Base-by-base conservation (phyloP, 805 yeast species). In the Diddensiella transvaalensis region DNA sequence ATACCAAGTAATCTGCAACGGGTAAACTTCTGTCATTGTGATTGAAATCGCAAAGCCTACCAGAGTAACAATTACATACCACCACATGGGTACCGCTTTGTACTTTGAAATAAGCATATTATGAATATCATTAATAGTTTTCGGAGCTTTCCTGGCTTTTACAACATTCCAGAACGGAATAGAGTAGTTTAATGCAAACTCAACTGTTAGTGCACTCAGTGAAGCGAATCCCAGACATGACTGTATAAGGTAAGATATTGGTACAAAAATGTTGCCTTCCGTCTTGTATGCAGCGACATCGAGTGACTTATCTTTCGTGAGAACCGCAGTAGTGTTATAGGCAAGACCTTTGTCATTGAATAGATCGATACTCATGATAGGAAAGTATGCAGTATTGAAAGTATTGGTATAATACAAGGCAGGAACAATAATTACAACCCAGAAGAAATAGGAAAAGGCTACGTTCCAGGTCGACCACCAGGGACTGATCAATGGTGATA, bases 371-470 rank as follows among this genome's bases (percentile, higher is more conserved):
- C 80, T 67, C 60, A 79, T 70, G 56, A 81, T 74, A 26, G 88
- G 87, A 60, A 82, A 63, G 65, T 74, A 81, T 52, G 76, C 73
- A 11, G 82, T 75, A 60, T 76, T 76, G 78, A 80, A 78, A 39
- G 73, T 70, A 66, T 81, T 80, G 21, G 75, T 70, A 53, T 75
- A 70, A 61, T 77, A 76, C 22, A 81, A 55, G 6, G 72, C 76
- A 33, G 83, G 77, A 10, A 48, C 74, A 22, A 71, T 65, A 26
- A 70, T 53, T 60, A 40, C 43, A 40, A 36, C 55, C 18, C 40
- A 46, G 13, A 50, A 18, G 24, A 51, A 19, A 6, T 35, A 24
- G 3, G 53, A 54, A 2, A 37, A 21, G 43, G 42, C 46, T 6
- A 8, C 26, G 40, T 45, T 45, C 30, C 32, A 17, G 22, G 47